Base-by-base conservation (phyloP, 129 eudicot species). In the Apium graveolens region DNA sequence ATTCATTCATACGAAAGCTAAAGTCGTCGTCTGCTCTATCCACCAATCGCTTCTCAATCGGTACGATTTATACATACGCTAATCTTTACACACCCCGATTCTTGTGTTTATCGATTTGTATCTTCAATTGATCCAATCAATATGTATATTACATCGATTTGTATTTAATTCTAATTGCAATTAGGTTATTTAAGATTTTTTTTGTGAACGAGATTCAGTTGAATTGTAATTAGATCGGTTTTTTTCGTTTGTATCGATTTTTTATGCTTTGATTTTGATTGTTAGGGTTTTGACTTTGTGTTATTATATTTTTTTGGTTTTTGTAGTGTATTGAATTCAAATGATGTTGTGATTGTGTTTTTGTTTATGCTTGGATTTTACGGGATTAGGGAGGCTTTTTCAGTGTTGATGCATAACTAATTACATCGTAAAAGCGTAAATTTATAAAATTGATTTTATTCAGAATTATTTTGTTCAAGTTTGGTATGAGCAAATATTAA, bases 21-120 rank as follows among this genome's bases (percentile, higher is more conserved):
- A 27, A 41, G 32, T 39, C 18, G 45, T 70, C 74, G 26, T 16
- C 26, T 34, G 41, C 46, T 71, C 75, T 70, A 38, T 70, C 51
- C 51, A 39, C 76, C 49, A 51, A 72, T n/a, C 48, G 51, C n/a
- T 14, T 27, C 60, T 21, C 55, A 70, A 71, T 41, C 49, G 76
- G 76, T 72, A 72, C 76, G 76, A 41, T 39, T 72, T 9, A 35
- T 70, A 35, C 20, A 65, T 12, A 68, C 41, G 41, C 7, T 13
- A 20, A 70, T 35, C 18, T 17, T 0, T 35, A 16, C 39, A 70
- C 34, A 11, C 74, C 2, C 26, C 51, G 51, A 72, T 72, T 51
- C 44, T 71, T 24, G 18, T 39, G 49, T 11, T 37, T 0, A 21
- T 5, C 3, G 35, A 24, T 41, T 72, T 12, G 49, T 37, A 8